Evolutionary conservation across 352 stramenopile species (phyloP).

Genomic region (Globisporangium orthogonon): DNA sequence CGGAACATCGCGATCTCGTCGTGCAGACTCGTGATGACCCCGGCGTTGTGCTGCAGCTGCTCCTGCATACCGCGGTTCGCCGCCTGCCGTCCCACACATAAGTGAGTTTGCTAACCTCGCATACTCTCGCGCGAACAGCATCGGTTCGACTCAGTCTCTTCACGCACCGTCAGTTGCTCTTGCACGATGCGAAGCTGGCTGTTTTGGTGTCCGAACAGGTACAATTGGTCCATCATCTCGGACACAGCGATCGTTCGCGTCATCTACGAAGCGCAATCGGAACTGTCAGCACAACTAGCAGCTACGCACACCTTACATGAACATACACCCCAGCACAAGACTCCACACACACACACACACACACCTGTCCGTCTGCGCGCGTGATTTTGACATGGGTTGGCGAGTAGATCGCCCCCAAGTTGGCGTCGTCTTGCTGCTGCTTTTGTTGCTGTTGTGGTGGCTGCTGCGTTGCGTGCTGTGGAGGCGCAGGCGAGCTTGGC

Average conservation of each 20-base stretch:
- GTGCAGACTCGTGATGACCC: constrained; percentile 58
- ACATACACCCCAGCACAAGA: too few relatives aligned
- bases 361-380: constrained; percentile 49
- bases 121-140: too few relatives aligned
- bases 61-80: constrained; percentile 68
- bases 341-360: neutral
- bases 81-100: constrained; percentile 23
- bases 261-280: constrained; percentile 19
- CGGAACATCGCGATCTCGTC: constrained; percentile 81
- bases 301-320: too few relatives aligned
- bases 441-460: constrained; percentile 1
- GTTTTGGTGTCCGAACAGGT: constrained; percentile 66
- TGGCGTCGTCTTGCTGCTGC: constrained; percentile 1
- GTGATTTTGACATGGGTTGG: constrained; percentile 72
- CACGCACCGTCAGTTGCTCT: constrained; percentile 57
- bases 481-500: constrained; percentile 2
- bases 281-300: neutral
- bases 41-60: constrained; percentile 50
- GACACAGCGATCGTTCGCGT: constrained; percentile 66
- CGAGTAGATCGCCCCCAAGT: constrained; percentile 51
- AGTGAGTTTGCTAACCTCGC: neutral
- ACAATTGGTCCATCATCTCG: constrained; percentile 77
- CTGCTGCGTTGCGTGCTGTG: neutral
- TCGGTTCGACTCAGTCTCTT: too few relatives aligned
- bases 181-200: constrained; percentile 48